Evolutionary conservation across 257 asterid genomes (phyloP).

Genomic region (Orobanche coerulescens): DNA sequence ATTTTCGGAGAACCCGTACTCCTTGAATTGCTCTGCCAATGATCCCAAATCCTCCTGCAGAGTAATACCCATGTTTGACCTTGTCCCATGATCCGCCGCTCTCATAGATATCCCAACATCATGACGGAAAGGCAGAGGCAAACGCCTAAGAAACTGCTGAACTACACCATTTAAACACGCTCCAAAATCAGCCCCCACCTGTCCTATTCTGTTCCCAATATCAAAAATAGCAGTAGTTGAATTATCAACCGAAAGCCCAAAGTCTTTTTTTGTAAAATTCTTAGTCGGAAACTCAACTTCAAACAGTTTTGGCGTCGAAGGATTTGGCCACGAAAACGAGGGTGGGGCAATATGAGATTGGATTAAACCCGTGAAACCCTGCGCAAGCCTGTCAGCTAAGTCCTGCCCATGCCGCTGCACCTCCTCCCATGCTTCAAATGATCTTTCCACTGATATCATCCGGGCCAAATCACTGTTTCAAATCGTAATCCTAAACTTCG

Average conservation of each 20-base stretch:
- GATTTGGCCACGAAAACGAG: slow-evolving; percentile 68
- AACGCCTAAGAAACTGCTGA: slow-evolving; percentile 58
- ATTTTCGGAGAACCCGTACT: slow-evolving; percentile 47
- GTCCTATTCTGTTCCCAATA: slow-evolving; percentile 85
- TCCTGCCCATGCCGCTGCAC: slow-evolving; percentile 95
- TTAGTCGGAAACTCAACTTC: slow-evolving; percentile 65
- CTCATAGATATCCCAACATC: slow-evolving; percentile 40
- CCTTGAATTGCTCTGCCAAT: slow-evolving; percentile 64
- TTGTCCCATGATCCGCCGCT: slow-evolving; percentile 29
- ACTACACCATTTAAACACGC: slow-evolving; percentile 70
- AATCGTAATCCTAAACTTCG: slow-evolving; percentile 20
- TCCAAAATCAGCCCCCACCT: slow-evolving; percentile 83
- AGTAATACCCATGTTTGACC: slow-evolving; percentile 43
- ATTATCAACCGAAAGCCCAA: slow-evolving; percentile 53
- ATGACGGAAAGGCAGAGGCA: slow-evolving; percentile 70
- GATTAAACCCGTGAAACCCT: slow-evolving; percentile 78
- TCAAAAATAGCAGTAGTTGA: slow-evolving; percentile 73
- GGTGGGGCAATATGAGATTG: slow-evolving; percentile 80
- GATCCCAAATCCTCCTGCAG: slow-evolving; percentile 79
- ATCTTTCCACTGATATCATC: slow-evolving; percentile 92
- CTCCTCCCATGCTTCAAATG: slow-evolving; percentile 99
- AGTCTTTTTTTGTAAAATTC: slow-evolving; percentile 50
- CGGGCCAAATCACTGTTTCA: not conserved
- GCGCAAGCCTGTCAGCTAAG: slow-evolving; percentile 77
- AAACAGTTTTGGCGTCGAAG: slow-evolving; percentile 55